Evolutionary conservation across 2,329 filamentous ascomycete genomes (phyloP).

Genomic region (Alternaria sp.): DNA sequence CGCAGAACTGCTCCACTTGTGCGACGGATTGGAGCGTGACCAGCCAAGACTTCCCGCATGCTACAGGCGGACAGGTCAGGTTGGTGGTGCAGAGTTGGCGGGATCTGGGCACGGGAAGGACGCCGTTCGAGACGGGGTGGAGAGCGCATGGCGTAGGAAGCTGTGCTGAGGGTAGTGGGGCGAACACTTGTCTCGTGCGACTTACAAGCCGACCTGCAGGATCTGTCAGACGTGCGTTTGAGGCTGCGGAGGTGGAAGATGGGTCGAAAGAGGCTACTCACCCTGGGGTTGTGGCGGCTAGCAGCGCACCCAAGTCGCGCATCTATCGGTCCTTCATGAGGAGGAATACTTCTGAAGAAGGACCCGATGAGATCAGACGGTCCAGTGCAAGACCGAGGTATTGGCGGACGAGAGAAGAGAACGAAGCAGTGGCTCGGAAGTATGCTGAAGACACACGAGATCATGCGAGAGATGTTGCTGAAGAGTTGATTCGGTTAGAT

Average conservation of each 20-base stretch:
- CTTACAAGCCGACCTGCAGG: slow-evolving; percentile 16
- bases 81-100: slow-evolving; percentile 33
- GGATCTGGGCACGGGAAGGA: slow-evolving; percentile 30
- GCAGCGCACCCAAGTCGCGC: neutral
- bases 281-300: neutral
- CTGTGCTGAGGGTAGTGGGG: neutral
- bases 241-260: slow-evolving; percentile 4
- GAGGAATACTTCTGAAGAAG: neutral
- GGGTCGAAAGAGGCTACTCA: neutral
- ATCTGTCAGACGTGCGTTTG: slow-evolving; percentile 27
- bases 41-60: slow-evolving; percentile 5
- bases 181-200: slow-evolving; percentile 5
- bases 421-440: slow-evolving; percentile 13
- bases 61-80: slow-evolving; percentile 15
- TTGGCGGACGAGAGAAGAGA: slow-evolving; percentile 18
- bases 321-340: slow-evolving; percentile 21
- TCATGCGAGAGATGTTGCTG: slow-evolving; percentile 6
- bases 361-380: slow-evolving; percentile 3
- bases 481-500: slow-evolving; percentile 9
- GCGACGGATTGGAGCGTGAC: slow-evolving; percentile 35
- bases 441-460: slow-evolving; percentile 15
- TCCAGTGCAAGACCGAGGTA: slow-evolving; percentile 18
- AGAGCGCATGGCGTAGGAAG: slow-evolving; percentile 33
- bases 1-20: slow-evolving; percentile 31
- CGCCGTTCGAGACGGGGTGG: slow-evolving; percentile 36